Percentiles rank a stretch among this genome's conserved stretches.
Conservation (phyloP, 495 filamentous ascomycete genomes). For the Talaromyces adpressus region DNA sequence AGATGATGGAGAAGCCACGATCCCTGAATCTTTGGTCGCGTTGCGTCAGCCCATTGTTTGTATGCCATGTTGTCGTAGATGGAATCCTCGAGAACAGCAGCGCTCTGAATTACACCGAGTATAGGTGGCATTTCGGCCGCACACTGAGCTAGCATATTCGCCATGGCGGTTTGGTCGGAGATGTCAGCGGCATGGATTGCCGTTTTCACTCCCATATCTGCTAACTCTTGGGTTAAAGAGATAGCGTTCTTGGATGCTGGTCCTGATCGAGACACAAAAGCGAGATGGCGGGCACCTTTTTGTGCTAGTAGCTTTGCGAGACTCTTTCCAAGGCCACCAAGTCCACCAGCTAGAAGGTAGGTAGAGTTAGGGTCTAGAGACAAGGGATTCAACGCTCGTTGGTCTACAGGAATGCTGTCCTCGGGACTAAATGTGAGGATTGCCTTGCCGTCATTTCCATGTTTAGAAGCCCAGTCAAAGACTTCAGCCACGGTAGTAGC, state of each 20-base stretch:
- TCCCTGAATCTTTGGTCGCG: slow-evolving; percentile 41
- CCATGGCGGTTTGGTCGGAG: not conserved
- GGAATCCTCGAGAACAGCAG: slow-evolving; percentile 11
- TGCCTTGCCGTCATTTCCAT: not conserved
- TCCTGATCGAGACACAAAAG: slow-evolving; percentile 18
- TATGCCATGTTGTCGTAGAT: slow-evolving; percentile 39
- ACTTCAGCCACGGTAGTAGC: not conserved
- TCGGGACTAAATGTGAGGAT: not conserved
- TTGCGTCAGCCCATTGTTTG: slow-evolving; percentile 32
- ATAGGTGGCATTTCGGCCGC: slow-evolving; percentile 9
- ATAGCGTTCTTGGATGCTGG: not conserved
- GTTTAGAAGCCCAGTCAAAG: not conserved
- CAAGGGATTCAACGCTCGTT: slow-evolving; percentile 12
- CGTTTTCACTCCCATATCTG: not conserved
- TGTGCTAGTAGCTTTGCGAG: slow-evolving; percentile 15
- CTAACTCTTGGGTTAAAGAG: slow-evolving; percentile 7
- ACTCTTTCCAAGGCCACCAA: slow-evolving; percentile 20
- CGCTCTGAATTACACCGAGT: slow-evolving; percentile 13
- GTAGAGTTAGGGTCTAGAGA: slow-evolving; percentile 6
- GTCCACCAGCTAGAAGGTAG: slow-evolving; percentile 25
- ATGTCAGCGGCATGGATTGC: slow-evolving; percentile 1
- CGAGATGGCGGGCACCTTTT: slow-evolving; percentile 19
- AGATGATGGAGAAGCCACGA: slow-evolving; percentile 49
- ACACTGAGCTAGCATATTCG: not conserved
- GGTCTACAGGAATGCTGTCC: not conserved